phyloP scores from a whole-genome alignment of 169 alveolate species.

The Cryptosporidium baileyi region DNA sequence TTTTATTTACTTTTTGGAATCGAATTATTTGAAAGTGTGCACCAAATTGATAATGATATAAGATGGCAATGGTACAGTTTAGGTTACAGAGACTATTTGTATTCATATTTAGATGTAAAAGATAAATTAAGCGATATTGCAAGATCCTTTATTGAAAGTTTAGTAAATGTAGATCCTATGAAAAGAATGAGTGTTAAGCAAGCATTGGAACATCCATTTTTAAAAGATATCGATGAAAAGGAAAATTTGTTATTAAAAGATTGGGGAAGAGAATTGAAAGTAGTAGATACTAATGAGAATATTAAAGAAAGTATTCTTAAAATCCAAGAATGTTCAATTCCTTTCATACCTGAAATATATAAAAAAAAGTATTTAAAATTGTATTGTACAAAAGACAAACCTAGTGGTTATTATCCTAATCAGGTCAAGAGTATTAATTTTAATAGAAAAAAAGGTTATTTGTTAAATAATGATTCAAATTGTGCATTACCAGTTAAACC shows the following conservation, averaged over 20 bases:
- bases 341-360: constrained; percentile 42
- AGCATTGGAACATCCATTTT: constrained; percentile 47
- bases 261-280: constrained; percentile 35
- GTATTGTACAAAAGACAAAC: constrained; percentile 42
- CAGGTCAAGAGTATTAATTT: too few relatives aligned
- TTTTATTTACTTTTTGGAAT: constrained; percentile 60
- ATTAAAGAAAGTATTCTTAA: background rate
- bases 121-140: constrained; percentile 2
- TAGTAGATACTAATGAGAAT: background rate
- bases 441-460: too few relatives aligned
- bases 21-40: constrained; percentile 59
- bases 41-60: constrained; percentile 46
- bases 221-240: background rate
- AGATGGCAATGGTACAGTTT: constrained; percentile 61
- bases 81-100: constrained; percentile 58
- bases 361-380: constrained; percentile 8
- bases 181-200: constrained; percentile 24
- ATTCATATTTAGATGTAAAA: constrained; percentile 34
- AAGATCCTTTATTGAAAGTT: constrained; percentile 38
- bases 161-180: constrained; percentile 33
- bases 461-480: too few relatives aligned
- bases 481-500: too few relatives aligned
- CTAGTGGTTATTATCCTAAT: constrained; percentile 45
- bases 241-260: constrained; percentile 13
- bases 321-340: background rate